Conservation (phyloP, 2,329 filamentous ascomycete genomes). For the Amylocarpus encephaloides region DNA sequence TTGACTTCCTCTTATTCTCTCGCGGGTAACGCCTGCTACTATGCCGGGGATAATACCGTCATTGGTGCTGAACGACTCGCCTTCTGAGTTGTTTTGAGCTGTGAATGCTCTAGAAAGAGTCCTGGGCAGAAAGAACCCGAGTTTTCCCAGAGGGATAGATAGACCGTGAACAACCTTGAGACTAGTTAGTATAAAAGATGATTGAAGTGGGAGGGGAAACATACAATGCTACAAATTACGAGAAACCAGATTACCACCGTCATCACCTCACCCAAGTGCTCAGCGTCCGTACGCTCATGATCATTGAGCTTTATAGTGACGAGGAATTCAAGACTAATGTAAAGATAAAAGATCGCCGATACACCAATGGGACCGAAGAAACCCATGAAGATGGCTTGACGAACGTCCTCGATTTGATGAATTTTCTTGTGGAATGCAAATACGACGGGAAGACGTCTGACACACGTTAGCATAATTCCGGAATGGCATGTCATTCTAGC, state of each 20-base stretch:
- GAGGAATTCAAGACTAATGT: conserved; percentile 72
- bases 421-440: conserved; percentile 68
- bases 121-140: conserved; percentile 53
- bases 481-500: not conserved
- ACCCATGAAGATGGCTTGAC: conserved; percentile 78
- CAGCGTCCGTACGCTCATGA: conserved; percentile 57
- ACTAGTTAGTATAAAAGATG: not conserved
- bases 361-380: conserved; percentile 94
- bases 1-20: conserved; percentile 10
- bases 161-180: conserved; percentile 69
- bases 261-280: conserved; percentile 57
- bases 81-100: conserved; percentile 17
- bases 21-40: conserved; percentile 16
- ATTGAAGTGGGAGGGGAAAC: conserved; percentile 25
- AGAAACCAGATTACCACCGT: conserved; percentile 80
- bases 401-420: conserved; percentile 66
- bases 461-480: conserved; percentile 1
- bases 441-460: conserved; percentile 63
- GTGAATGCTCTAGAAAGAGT: conserved; percentile 45
- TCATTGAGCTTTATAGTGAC: conserved; percentile 50
- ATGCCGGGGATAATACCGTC: conserved; percentile 9
- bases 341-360: conserved; percentile 84
- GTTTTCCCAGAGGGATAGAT: conserved; percentile 69
- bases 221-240: conserved; percentile 73
- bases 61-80: conserved; percentile 12